Evolutionary conservation across 73 alveolate species (phyloP), one percentile per base, ranked within the genome.

Genomic region (Stentor coeruleus): DNA sequence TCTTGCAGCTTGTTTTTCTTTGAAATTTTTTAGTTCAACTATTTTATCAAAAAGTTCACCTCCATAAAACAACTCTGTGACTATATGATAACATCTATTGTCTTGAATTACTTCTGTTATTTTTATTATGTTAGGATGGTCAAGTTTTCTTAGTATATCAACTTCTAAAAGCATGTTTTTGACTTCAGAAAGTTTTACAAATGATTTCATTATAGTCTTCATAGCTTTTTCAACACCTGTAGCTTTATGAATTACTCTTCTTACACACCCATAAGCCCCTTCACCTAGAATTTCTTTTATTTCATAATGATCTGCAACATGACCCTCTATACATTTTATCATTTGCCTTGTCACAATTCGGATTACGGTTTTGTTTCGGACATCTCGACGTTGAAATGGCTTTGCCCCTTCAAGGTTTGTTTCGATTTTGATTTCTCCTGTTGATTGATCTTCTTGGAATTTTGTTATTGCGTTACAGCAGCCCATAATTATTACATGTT

Each of bases 221-320:
- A 91, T 88, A 0, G 94, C 95, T 74, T 85, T 82, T 35, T 75
- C 59, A 4, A 86, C 88, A 72, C 76, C 82, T 0, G 90, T 89
- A 40, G 73, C 42, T 58, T 76, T 89, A 26, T 83, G 81, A 42
- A 39, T 82, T 3, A 84, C 96, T 77, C 79, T 79, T 80, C 84
- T 88, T n/a, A 91, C 94, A 33, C 58, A 35, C 0, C 93, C 96
- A 60, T 58, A 85, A 0, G 89, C 91, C 3, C 91, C 93, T 81
- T 88, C 91, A 2, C 96, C 96, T 37, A 88, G 41, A 59, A 35
- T 81, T 33, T 76, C 57, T 76, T 59, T 80, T 59, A 82, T 81
- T 60, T 88, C 88, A 39, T 89, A 91, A 40, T 87, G 84, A 38
- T 90, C 95, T 20, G 58, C 59, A 15, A 85, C 60, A 37, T 41